phyloP scores from a whole-genome alignment of 2,329 filamentous ascomycete genomes.

The Clonostachys sp. region DNA sequence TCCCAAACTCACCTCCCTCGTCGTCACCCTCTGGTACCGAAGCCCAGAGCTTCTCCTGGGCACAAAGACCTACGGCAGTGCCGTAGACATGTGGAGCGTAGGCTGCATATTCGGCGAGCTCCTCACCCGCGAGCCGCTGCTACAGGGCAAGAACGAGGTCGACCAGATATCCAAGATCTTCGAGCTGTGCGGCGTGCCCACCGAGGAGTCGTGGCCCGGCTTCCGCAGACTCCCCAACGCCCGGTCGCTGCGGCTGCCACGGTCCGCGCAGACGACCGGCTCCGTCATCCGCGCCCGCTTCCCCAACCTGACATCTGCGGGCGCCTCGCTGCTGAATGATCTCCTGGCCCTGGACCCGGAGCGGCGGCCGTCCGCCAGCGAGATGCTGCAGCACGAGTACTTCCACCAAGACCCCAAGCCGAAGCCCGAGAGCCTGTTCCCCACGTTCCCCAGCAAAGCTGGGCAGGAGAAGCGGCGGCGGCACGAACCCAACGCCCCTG shows the following conservation, averaged over 20 bases:
- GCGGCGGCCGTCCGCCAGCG: conserved; percentile 62
- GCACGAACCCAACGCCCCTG: conserved; percentile 75
- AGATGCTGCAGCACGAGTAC: conserved; percentile 77
- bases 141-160: conserved; percentile 90
- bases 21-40: conserved; percentile 97
- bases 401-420: conserved; percentile 87
- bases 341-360: conserved; percentile 74
- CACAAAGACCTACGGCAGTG: conserved; percentile 65
- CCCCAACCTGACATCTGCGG: conserved; percentile 73
- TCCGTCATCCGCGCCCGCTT: conserved; percentile 72
- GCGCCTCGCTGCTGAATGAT: conserved; percentile 61
- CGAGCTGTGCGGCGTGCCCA: conserved; percentile 81
- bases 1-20: conserved; percentile 78
- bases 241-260: conserved; percentile 67
- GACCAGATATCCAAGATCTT: conserved; percentile 88
- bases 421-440: conserved; percentile 89
- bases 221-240: conserved; percentile 88
- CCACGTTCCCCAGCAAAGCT: conserved; percentile 93
- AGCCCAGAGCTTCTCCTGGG: conserved; percentile 87
- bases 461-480: conserved; percentile 78
- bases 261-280: conserved; percentile 21
- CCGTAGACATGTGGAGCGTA: conserved; percentile 92
- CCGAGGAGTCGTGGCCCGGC: conserved; percentile 75
- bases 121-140: conserved; percentile 72
- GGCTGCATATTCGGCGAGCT: conserved; percentile 96